Evolutionary conservation across 768 basidiomycete species (phyloP).

Genomic region (Suillus placidus): DNA sequence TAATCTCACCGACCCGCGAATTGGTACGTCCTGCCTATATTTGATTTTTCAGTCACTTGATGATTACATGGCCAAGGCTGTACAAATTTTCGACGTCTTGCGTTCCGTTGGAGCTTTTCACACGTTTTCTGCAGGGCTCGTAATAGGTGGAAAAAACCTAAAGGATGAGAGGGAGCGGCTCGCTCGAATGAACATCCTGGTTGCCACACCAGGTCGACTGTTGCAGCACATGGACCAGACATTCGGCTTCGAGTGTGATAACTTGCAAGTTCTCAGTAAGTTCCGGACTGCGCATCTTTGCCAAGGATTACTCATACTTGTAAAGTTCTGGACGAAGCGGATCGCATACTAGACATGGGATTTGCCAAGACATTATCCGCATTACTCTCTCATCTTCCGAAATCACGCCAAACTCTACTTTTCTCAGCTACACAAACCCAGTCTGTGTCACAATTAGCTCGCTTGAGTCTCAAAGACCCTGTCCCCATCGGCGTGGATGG

Average conservation of each 20-base stretch:
- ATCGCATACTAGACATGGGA: constrained; percentile 95
- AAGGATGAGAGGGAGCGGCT: constrained; percentile 91
- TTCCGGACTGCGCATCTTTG: constrained; percentile 8
- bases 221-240: constrained; percentile 99
- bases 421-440: constrained; percentile 97
- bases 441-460: constrained; percentile 84
- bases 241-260: constrained; percentile 88
- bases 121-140: constrained; percentile 88
- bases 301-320: constrained; percentile 28
- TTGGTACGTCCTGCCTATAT: constrained; percentile 53
- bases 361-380: constrained; percentile 89
- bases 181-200: constrained; percentile 96
- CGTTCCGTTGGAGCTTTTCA: constrained; percentile 93
- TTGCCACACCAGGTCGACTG: constrained; percentile 93
- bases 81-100: constrained; percentile 97
- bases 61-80: constrained; percentile 58
- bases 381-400: constrained; percentile 88
- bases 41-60: neutral
- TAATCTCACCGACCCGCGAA: constrained; percentile 94
- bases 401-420: constrained; percentile 89
- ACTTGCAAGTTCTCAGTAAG: constrained; percentile 88
- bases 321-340: constrained; percentile 90
- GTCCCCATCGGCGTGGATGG: constrained; percentile 68
- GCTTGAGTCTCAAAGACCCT: constrained; percentile 85
- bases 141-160: constrained; percentile 95